A percentile compares a stretch with the other conserved stretches of the same genome.
Conservation (phyloP, 805 yeast genomes). For the Blastobotrys terrestris region DNA sequence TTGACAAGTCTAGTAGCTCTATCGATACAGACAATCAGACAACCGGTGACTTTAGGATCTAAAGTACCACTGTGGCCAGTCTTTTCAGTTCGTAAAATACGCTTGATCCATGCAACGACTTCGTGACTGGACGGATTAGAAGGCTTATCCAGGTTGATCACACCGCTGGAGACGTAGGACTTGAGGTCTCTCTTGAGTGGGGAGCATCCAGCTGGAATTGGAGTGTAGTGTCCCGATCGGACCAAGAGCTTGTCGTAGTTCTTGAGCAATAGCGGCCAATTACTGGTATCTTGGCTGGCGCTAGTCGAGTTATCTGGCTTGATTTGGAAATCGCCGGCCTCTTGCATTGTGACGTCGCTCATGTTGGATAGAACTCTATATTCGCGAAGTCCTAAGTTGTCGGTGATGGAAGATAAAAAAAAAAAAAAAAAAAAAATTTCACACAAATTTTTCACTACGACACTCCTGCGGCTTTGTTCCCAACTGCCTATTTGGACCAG, state of each 20-base stretch:
- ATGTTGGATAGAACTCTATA: not conserved
- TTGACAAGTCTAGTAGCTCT: conserved; percentile 97
- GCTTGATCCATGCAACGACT: conserved; percentile 98
- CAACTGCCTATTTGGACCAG: not conserved
- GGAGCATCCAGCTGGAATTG: conserved; percentile 91
- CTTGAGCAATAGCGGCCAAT: conserved; percentile 93
- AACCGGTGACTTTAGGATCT: conserved; percentile 98
- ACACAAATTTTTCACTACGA: not conserved
- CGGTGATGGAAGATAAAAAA: not conserved
- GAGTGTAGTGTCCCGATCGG: conserved; percentile 95
- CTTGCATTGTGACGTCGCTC: conserved; percentile 29
- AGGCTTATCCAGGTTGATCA: conserved; percentile 95
- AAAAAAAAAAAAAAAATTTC: not conserved
- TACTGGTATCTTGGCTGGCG: conserved; percentile 79
- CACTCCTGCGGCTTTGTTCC: not conserved
- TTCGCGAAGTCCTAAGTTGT: not conserved
- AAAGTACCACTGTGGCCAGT: conserved; percentile 99
- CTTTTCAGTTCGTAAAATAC: conserved; percentile 91
- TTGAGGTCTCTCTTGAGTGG: conserved; percentile 92
- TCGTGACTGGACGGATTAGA: conserved; percentile 98
- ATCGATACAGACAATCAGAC: conserved; percentile 96
- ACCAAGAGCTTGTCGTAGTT: conserved; percentile 91
- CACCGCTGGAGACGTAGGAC: conserved; percentile 88
- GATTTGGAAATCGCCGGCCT: conserved; percentile 56
- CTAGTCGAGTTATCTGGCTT: conserved; percentile 74